Conservation (phyloP, 2,329 filamentous ascomycete genomes). For the Claviceps digitariae region DNA sequence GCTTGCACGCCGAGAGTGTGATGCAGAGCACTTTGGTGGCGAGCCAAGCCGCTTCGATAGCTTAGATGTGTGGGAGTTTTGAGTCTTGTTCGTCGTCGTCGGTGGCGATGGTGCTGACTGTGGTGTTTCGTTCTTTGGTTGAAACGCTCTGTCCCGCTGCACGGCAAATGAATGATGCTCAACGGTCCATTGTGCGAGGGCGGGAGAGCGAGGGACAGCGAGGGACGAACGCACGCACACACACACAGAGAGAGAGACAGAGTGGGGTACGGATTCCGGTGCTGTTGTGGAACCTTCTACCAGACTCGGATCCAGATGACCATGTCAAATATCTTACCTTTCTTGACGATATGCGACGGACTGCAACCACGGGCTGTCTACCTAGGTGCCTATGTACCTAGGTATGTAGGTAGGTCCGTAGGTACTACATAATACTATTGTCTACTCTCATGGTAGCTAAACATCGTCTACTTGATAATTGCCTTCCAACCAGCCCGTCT, state of each 20-base stretch:
- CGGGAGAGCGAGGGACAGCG: too few relatives aligned
- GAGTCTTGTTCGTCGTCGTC: background rate
- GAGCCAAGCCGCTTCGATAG: background rate
- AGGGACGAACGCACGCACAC: too few relatives aligned
- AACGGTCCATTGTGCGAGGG: background rate
- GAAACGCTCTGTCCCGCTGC: background rate
- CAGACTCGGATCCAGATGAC: background rate
- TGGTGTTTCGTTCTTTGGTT: background rate
- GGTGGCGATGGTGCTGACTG: background rate
- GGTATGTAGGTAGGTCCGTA: too few relatives aligned
- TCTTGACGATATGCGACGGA: background rate
- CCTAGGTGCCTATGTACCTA: too few relatives aligned
- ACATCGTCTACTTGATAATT: too few relatives aligned
- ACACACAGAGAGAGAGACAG: background rate
- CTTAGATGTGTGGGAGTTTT: background rate
- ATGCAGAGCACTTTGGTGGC: background rate
- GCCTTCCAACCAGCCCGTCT: too few relatives aligned
- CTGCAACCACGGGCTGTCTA: background rate
- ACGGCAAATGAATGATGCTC: background rate
- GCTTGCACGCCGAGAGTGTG: background rate
- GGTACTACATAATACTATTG: too few relatives aligned
- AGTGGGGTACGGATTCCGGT: background rate
- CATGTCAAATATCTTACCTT: background rate
- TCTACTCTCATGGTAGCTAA: too few relatives aligned
- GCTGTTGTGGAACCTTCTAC: constrained; percentile 6